Evolutionary conservation across 441 rosid species (phyloP), one percentile per base, ranked within the genome.

Genomic region (Adansonia gregorii): DNA sequence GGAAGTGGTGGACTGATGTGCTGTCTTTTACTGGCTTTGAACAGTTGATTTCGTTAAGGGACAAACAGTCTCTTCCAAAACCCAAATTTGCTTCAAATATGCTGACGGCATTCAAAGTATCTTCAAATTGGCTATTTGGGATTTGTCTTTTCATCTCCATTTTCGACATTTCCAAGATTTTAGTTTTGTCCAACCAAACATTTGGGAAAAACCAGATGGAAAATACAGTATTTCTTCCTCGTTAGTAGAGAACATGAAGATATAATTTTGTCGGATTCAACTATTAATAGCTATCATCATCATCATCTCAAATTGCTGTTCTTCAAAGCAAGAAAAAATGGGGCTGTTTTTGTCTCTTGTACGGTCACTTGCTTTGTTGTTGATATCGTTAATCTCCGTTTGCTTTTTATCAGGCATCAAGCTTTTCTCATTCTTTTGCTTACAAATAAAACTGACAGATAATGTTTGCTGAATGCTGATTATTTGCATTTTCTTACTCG

Each of bases 391-490:
- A 39, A 31, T 81, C 58, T 52, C 85, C 24, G 11, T 73, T 58
- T 78, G 82, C 83, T 74, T 10, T 60, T 81, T 80, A 64, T 81
- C 89, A 85, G 91, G 93, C 82, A 78, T 41, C 71, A 17, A 35
- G 17, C 70, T 19, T 10, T 73, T 75, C 77, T 49, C 70, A 55
- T 67, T 24, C 46, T 65, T 24, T 70, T 56, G 74, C 46, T 70
- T 73, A 11, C 15, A 43, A 45, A 66, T 15, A 35, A 14, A 31
- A 27, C 12, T 20, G 3, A 8, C 4, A 31, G 3, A 49, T 54
- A 35, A 49, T 80, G 65, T 24, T 27, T 63, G 58, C 27, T 24
- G 27, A 24, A 24, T 52, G 58, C 17, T 77, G 67, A 68, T 59
- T 20, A 12, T 51, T 5, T 45, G 27, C 19, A 22, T n/a, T 41